Conservation (phyloP, 805 yeast species). For the Candida wancherniae region DNA sequence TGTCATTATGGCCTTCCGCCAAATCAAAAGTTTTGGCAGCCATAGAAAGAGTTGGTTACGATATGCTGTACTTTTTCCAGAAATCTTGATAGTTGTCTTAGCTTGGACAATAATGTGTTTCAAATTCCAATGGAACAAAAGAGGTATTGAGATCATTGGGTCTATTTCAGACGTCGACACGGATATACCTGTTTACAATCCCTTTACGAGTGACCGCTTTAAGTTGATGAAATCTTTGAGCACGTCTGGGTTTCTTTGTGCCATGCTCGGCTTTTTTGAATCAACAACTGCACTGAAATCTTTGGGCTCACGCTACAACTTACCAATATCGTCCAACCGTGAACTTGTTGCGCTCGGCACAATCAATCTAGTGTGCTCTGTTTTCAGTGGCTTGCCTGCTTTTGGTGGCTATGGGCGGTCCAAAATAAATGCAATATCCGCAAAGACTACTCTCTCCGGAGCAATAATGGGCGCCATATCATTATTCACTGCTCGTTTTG, state of each 20-base stretch:
- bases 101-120: constrained; percentile 52
- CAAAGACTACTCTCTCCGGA: constrained; percentile 80
- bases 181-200: constrained; percentile 47
- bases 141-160: constrained; percentile 70
- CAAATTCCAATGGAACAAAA: constrained; percentile 41
- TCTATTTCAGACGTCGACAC: constrained; percentile 44
- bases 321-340: constrained; percentile 77
- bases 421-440: constrained; percentile 80
- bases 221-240: constrained; percentile 53
- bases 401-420: constrained; percentile 97
- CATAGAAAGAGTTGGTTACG: constrained; percentile 11
- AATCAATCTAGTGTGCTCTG: constrained; percentile 60
- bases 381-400: constrained; percentile 74
- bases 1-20: constrained; percentile 37
- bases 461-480: constrained; percentile 76
- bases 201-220: constrained; percentile 47
- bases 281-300: constrained; percentile 90
- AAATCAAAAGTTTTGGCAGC: constrained; percentile 30
- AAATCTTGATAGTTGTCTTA: constrained; percentile 72
- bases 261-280: constrained; percentile 87
- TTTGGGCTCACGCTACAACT: constrained; percentile 66
- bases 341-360: constrained; percentile 87
- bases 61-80: constrained; percentile 69
- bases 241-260: constrained; percentile 68
- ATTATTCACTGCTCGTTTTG: constrained; percentile 53